A percentile compares a stretch with the other conserved stretches of the same genome.
phyloP scores from a whole-genome alignment of 78 protist genomes.

The Cyanophora paradoxa region DNA sequence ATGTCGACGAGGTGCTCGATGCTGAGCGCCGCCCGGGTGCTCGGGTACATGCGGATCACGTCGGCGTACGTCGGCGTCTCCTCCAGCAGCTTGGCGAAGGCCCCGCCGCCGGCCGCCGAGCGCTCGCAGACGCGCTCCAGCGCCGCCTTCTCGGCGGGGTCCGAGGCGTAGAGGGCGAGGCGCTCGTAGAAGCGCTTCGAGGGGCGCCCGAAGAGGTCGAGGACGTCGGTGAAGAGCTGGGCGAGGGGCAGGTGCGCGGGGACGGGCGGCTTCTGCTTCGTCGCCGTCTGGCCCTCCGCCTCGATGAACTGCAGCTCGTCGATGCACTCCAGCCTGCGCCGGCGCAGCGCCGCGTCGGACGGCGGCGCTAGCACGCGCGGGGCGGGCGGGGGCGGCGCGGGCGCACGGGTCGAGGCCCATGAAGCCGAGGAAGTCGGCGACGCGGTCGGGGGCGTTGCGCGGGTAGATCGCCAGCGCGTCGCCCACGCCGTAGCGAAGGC shows the following conservation, averaged over 20 bases:
- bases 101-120: constrained; percentile 36
- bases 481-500: constrained; percentile 46
- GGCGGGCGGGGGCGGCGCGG: too few relatives aligned
- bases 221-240: constrained; percentile 19
- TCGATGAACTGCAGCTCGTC: background rate
- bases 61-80: constrained; percentile 36
- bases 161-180: constrained; percentile 20
- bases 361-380: too few relatives aligned
- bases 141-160: constrained; percentile 10
- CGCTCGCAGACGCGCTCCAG: constrained; percentile 4
- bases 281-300: constrained; percentile 3
- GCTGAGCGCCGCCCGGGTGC: constrained; percentile 48
- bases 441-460: constrained; percentile 26
- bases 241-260: background rate
- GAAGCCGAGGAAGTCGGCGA: constrained; percentile 35
- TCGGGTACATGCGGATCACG: constrained; percentile 32
- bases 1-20: constrained; percentile 24
- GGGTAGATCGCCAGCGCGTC: constrained; percentile 70
- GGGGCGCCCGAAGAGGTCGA: constrained; percentile 48
- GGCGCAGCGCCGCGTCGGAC: too few relatives aligned
- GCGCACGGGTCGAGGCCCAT: constrained; percentile 30
- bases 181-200: constrained; percentile 25
- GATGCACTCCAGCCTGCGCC: too few relatives aligned
- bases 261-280: background rate
- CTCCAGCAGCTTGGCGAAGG: constrained; percentile 10